Percentiles rank a stretch among this genome's conserved stretches.
Conservation (phyloP, 495 filamentous ascomycete species). For the Lentithecium fluviatile region DNA sequence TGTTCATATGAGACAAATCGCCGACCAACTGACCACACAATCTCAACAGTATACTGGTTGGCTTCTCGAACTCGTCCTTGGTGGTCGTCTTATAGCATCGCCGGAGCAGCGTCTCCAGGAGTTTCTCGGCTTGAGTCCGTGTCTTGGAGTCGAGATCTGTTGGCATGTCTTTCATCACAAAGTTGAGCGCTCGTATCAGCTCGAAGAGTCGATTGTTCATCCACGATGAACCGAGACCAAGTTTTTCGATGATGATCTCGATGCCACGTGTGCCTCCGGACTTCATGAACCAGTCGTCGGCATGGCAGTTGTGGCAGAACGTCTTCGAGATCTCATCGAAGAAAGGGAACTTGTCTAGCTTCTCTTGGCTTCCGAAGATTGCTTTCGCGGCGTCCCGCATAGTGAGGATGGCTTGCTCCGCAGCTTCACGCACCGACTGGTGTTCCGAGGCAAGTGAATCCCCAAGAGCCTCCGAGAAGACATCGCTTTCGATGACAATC, state of each 20-base stretch:
- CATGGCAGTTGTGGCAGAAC: slow-evolving; percentile 92
- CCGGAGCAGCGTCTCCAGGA: slow-evolving; percentile 71
- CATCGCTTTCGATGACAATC: slow-evolving; percentile 75
- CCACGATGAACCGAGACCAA: slow-evolving; percentile 83
- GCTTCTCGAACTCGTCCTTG: slow-evolving; percentile 71
- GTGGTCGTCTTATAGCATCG: slow-evolving; percentile 70
- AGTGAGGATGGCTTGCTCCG: slow-evolving; percentile 69
- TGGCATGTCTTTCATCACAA: slow-evolving; percentile 97
- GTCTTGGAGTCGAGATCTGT: slow-evolving; percentile 86
- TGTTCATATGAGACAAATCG: slow-evolving; percentile 92
- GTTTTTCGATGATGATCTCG: slow-evolving; percentile 70
- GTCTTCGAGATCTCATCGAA: slow-evolving; percentile 75
- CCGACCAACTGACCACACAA: slow-evolving; percentile 79
- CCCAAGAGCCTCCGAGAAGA: slow-evolving; percentile 83
- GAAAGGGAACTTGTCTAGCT: slow-evolving; percentile 70
- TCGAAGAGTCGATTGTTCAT: slow-evolving; percentile 75
- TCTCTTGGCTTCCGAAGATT: slow-evolving; percentile 73
- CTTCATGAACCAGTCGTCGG: slow-evolving; percentile 97
- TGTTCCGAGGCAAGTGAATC: slow-evolving; percentile 85
- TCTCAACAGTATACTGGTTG: slow-evolving; percentile 63
- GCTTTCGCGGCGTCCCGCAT: slow-evolving; percentile 73
- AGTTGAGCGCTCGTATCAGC: slow-evolving; percentile 81
- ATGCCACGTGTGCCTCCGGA: slow-evolving; percentile 89
- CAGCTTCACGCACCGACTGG: slow-evolving; percentile 74
- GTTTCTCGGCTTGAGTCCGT: slow-evolving; percentile 73